Evolutionary conservation across 192 early-diverging fungal species (phyloP).

Genomic region (Backusella morwellensis): DNA sequence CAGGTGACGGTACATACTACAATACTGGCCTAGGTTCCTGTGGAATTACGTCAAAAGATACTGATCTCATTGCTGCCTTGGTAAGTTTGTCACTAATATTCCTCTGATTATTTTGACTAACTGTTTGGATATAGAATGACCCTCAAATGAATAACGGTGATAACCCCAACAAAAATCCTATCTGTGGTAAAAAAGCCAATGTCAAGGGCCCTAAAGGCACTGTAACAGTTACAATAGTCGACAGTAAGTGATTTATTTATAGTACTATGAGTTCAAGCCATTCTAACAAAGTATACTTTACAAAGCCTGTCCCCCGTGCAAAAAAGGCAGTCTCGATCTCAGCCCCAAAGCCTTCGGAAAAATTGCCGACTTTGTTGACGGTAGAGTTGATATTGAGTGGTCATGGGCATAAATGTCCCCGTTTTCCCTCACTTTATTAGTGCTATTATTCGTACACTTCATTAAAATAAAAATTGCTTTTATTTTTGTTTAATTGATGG

Average conservation of each 20-base stretch:
- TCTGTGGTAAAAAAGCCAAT: conserved; percentile 47
- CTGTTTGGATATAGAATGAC: conserved; percentile 27
- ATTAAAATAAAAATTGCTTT: no score
- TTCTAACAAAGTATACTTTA: not conserved
- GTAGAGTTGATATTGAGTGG: conserved; percentile 38
- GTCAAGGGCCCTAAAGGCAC: conserved; percentile 48
- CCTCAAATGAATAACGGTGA: conserved; percentile 47
- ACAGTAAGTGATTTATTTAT: conserved; percentile 14
- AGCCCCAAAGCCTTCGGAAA: conserved; percentile 43
- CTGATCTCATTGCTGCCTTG: conserved; percentile 50
- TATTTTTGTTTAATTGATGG: no score
- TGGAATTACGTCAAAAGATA: conserved; percentile 39
- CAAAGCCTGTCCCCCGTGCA: conserved; percentile 41
- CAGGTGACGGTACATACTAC: conserved; percentile 55
- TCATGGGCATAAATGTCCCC: conserved; percentile 22
- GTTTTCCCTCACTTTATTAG: not conserved
- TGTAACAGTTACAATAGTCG: conserved; percentile 46
- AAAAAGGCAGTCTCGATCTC: conserved; percentile 41
- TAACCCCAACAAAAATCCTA: conserved; percentile 42
- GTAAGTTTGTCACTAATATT: not conserved
- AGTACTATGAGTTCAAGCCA: no score
- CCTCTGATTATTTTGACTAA: no score
- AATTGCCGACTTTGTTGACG: conserved; percentile 30
- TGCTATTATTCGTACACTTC: no score
- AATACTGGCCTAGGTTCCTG: conserved; percentile 49